phyloP scores from a whole-genome alignment of 1,139 yeast species.

The Hanseniaspora gamundiae region DNA sequence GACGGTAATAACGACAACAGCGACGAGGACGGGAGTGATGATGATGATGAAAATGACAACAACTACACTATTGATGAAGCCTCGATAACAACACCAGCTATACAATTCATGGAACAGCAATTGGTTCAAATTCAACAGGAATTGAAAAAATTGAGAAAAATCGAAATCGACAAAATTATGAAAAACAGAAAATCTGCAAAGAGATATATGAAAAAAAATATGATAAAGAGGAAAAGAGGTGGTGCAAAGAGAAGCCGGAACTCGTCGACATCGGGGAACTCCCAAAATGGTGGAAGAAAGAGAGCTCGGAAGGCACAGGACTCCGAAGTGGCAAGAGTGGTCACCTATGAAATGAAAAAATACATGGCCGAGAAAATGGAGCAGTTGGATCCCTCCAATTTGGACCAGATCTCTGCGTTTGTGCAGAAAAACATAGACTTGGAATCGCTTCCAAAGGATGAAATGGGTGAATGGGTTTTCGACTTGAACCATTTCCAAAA shows the following conservation, averaged over 20 bases:
- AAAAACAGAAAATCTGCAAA: conserved; percentile 28
- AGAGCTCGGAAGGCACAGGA: conserved; percentile 10
- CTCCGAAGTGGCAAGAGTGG: conserved; percentile 25
- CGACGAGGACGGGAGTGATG: conserved; percentile 19
- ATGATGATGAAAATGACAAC: conserved; percentile 36
- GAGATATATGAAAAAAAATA: conserved; percentile 8
- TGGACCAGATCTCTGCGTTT: conserved; percentile 6
- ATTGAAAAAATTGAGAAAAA: conserved; percentile 67
- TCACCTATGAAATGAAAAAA: conserved; percentile 93
- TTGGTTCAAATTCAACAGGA: conserved; percentile 76
- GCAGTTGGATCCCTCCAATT: conserved; percentile 31
- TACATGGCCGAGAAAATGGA: conserved; percentile 82
- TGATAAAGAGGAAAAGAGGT: conserved; percentile 13
- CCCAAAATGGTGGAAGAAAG: conserved; percentile 18
- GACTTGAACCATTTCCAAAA: conserved; percentile 93
- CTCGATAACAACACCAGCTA: conserved; percentile 64
- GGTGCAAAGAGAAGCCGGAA: conserved; percentile 14
- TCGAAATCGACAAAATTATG: conserved; percentile 50
- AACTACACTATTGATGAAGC: conserved; percentile 64
- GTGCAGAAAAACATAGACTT: conserved; percentile 5
- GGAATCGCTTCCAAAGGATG: conserved; percentile 7
- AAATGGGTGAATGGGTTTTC: conserved; percentile 68
- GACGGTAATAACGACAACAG: conserved; percentile 17
- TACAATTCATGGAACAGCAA: conserved; percentile 78
- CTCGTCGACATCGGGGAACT: conserved; percentile 11